Evolutionary conservation across 2,329 filamentous ascomycete species (phyloP), one percentile per base, ranked within the genome.

Genomic region (Fusarium mundagurra): DNA sequence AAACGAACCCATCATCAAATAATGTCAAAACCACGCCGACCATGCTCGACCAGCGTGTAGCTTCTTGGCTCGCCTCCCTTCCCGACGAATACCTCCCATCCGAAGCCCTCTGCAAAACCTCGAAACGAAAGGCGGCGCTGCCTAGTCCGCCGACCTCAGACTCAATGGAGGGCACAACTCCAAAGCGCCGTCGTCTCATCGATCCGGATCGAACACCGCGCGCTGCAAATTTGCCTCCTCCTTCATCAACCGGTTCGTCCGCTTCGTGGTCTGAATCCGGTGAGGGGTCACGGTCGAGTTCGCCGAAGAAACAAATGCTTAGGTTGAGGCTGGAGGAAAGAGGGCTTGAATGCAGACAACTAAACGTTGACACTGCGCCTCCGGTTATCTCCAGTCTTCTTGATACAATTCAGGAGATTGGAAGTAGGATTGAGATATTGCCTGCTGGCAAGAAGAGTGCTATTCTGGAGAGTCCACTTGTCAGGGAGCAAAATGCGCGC

Each of bases 301-400:
- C 72, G 5, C 73, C 69, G 0, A 75, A 74, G 50, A 75, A 71
- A 38, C 69, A 75, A 43, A 61, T 75, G 53, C 41, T 75, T 0
- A 48, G 58, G 8, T 24, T 75, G 11, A 57, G 72, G 7, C 34
- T 75, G 2, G 63, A 67, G 4, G 61, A 73, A 12, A 33, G 36
- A 34, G 73, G 72, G 3, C 33, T 75, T 4, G 72, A 75, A 8
- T 57, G 51, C 7, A 57, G 66, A 11, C 45, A 67, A 13, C 16
- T 73, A 0, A 57, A 71, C 1, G 48, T 67, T 1, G 69, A 68
- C 5, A 61, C 29, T 5, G 60, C 63, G 20, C 72, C 69, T 7
- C 24, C 47, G 4, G 47, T 34, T 6, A 47, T 54, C 1, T 44
- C 53, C 9, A 45, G 47, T 22, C 51, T 75, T 14, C 59, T 75